Conservation (phyloP, 805 yeast genomes). For the Candida chilensis region DNA sequence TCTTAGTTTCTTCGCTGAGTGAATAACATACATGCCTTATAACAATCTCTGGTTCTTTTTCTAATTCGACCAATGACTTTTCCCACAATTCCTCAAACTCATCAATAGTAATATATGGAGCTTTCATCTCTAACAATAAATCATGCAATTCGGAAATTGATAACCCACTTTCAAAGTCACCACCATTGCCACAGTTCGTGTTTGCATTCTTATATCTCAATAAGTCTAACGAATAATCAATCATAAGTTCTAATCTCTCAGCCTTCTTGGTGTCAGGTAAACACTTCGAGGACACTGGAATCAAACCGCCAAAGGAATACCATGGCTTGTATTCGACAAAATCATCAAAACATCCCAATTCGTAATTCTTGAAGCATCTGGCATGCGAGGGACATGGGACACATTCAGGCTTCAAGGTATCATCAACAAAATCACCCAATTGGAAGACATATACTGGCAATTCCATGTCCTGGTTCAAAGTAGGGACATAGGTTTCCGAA, state of each 20-base stretch:
- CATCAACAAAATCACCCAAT: constrained; percentile 36
- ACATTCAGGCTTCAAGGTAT: constrained; percentile 50
- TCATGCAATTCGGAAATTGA: constrained; percentile 40
- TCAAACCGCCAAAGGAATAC: constrained; percentile 42
- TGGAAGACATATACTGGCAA: constrained; percentile 12
- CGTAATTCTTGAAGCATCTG: constrained; percentile 52
- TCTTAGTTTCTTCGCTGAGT: neutral
- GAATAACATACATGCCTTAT: constrained; percentile 62
- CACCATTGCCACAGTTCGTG: constrained; percentile 45
- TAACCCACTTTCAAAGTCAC: constrained; percentile 40
- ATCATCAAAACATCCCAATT: constrained; percentile 64
- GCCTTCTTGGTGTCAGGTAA: constrained; percentile 66
- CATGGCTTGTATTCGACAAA: constrained; percentile 43
- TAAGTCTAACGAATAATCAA: constrained; percentile 55
- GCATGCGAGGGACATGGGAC: constrained; percentile 77
- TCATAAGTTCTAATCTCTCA: constrained; percentile 56
- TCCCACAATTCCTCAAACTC: constrained; percentile 75
- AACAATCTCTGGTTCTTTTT: constrained; percentile 58
- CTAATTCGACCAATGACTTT: constrained; percentile 50
- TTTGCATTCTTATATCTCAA: constrained; percentile 64
- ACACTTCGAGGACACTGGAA: constrained; percentile 61
- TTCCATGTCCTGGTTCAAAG: constrained; percentile 13
- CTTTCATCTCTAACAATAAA: constrained; percentile 35
- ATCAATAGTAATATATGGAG: constrained; percentile 38
- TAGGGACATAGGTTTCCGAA: constrained; percentile 36